A percentile compares a stretch with the other conserved stretches of the same genome.
Evolutionary conservation across 164 flowering plant species (phyloP).

Genomic region (Saururus chinensis): DNA sequence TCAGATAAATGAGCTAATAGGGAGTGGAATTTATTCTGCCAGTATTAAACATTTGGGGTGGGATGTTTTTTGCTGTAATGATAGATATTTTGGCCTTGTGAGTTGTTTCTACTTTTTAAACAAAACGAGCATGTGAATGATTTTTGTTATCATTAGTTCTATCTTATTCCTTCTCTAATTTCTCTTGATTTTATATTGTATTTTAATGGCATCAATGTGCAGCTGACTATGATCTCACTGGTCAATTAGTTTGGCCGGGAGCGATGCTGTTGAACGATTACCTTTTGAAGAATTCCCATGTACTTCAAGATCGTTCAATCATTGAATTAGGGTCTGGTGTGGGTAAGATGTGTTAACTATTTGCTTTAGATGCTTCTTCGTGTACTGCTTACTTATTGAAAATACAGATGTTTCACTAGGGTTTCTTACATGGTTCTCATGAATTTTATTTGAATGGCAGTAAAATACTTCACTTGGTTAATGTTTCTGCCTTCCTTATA

Average conservation of each 20-base stretch:
- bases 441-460: neutral
- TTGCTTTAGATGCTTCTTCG: neutral
- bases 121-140: neutral
- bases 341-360: conserved; percentile 30
- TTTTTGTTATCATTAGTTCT: neutral
- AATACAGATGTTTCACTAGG: neutral
- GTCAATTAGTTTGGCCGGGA: conserved; percentile 97
- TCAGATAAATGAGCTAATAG: too few species aligned
- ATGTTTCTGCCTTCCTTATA: neutral
- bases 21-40: too few species aligned
- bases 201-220: conserved; percentile 6
- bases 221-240: conserved; percentile 99
- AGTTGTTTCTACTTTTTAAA: too few species aligned
- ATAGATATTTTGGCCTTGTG: too few species aligned
- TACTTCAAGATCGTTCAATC: conserved; percentile 50
- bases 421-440: neutral
- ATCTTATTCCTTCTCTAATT: neutral
- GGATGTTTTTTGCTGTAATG: too few species aligned
- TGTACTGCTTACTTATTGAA: neutral
- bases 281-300: conserved; percentile 46
- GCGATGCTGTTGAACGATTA: conserved; percentile 69
- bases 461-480: neutral
- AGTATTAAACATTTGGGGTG: too few species aligned
- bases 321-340: conserved; percentile 83
- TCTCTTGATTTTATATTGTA: neutral